phyloP scores from a whole-genome alignment of 164 flowering plant species.

The Magnolia changhungtana region DNA sequence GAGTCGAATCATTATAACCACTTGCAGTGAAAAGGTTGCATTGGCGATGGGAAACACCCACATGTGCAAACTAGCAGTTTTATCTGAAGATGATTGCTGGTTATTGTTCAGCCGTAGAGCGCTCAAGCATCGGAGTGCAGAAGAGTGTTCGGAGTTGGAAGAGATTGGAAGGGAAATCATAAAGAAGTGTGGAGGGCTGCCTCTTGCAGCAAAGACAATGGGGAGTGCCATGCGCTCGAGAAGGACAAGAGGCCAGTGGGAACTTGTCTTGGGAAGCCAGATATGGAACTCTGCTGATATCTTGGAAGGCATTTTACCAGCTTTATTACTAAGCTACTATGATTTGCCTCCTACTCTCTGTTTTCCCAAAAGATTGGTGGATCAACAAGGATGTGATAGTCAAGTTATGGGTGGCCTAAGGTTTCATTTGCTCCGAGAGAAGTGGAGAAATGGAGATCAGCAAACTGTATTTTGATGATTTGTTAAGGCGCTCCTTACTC shows the following conservation, averaged over 20 bases:
- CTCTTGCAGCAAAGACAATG: slow-evolving; percentile 14
- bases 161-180: slow-evolving; percentile 3
- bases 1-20: no score
- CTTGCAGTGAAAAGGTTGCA: no score
- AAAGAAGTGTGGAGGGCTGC: slow-evolving; percentile 21
- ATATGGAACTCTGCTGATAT: slow-evolving; percentile 14
- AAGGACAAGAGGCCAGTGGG: slow-evolving; percentile 11
- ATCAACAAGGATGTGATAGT: slow-evolving; percentile 13
- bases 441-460: slow-evolving; percentile 11
- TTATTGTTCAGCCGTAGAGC: no score
- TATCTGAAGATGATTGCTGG: no score
- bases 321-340: slow-evolving; percentile 16
- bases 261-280: slow-evolving; percentile 4
- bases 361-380: slow-evolving; percentile 14
- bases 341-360: slow-evolving; percentile 13
- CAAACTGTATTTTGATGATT: slow-evolving; percentile 9
- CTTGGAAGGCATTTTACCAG: slow-evolving; percentile 6
- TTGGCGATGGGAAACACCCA: no score
- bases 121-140: no score
- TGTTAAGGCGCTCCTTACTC: slow-evolving; percentile 10
- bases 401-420: slow-evolving; percentile 21
- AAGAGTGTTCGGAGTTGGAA: no score
- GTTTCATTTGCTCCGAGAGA: slow-evolving; percentile 7
- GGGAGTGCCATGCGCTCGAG: slow-evolving; percentile 15
- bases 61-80: no score